Percentiles rank a stretch among this genome's conserved stretches.
Conservation (phyloP, 2,329 filamentous ascomycete species). For the Pyrenochaeta sp. region DNA sequence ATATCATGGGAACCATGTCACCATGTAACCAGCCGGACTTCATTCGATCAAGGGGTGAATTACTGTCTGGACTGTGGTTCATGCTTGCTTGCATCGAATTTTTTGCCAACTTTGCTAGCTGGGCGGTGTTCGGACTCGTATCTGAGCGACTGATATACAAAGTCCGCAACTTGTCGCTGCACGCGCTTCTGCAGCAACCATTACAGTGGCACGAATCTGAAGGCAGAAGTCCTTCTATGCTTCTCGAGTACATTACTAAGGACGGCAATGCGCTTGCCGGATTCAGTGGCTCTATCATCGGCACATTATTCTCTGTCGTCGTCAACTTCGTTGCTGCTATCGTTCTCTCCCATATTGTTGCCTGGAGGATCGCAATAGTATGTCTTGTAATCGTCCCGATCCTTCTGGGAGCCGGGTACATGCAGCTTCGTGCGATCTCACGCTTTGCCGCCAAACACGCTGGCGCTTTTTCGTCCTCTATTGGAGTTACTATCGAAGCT, state of each 20-base stretch:
- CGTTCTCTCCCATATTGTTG: conserved; percentile 73
- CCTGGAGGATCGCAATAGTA: conserved; percentile 79
- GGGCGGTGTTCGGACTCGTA: conserved; percentile 65
- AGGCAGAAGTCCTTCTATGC: conserved; percentile 66
- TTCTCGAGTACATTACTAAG: conserved; percentile 74
- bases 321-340: conserved; percentile 75
- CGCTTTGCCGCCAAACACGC: conserved; percentile 65
- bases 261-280: conserved; percentile 73
- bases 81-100: conserved; percentile 68
- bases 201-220: conserved; percentile 76
- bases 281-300: conserved; percentile 74
- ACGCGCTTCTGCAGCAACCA: conserved; percentile 71
- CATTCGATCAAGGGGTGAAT: conserved; percentile 60
- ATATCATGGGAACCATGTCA: conserved; percentile 65
- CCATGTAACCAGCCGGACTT: conserved; percentile 60
- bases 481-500: conserved; percentile 62
- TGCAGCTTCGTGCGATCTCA: conserved; percentile 71
- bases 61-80: conserved; percentile 68
- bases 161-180: conserved; percentile 70
- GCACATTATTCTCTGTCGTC: conserved; percentile 72
- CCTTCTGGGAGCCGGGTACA: conserved; percentile 72
- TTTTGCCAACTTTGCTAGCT: conserved; percentile 68
- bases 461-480: conserved; percentile 60
- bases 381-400: conserved; percentile 74
- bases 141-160: conserved; percentile 72